A percentile compares a stretch with the other conserved stretches of the same genome.
These are phyloP conservation scores for Nitzschia sp. DNA, from an alignment of 108 stramenopile genomes.

Conservation along the genomic window DNA sequence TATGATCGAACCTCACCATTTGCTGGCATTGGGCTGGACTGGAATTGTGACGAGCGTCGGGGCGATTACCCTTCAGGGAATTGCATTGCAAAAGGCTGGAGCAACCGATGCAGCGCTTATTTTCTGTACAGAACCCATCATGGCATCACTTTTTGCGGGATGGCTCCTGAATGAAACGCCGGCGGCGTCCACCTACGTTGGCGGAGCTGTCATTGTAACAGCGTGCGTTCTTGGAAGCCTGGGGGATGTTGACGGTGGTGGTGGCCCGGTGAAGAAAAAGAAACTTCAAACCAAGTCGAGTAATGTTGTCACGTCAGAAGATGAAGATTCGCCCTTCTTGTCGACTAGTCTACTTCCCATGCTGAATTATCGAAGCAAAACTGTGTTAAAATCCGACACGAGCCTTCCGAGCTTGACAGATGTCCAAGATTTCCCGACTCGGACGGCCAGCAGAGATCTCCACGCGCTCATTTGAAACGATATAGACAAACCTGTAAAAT, in stretches of 20 bases:
- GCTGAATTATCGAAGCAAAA: no score
- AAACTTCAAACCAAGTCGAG: neutral
- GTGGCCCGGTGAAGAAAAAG: neutral
- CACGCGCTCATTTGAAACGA: no score
- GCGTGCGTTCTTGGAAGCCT: conserved; percentile 45
- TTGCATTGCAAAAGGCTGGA: conserved; percentile 61
- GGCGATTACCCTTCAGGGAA: conserved; percentile 61
- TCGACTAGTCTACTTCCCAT: neutral
- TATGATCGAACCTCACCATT: conserved; percentile 21
- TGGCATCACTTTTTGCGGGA: conserved; percentile 64
- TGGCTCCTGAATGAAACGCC: conserved; percentile 41
- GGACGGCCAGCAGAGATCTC: neutral
- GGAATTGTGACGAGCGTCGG: conserved; percentile 72
- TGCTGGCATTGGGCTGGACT: conserved; percentile 58
- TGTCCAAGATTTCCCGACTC: neutral
- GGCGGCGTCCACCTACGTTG: conserved; percentile 22
- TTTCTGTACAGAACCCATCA: conserved; percentile 75
- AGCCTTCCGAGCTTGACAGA: neutral
- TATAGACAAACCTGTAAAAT: no score
- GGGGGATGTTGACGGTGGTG: conserved; percentile 8
- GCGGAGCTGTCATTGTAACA: conserved; percentile 33
- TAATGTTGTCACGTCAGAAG: no score
- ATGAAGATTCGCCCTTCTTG: neutral
- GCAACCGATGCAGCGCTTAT: conserved; percentile 77
- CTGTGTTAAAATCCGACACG: neutral